Evolutionary conservation across 345 rosid genomes (phyloP).

Genomic region (Eucalyptus cloeziana): DNA sequence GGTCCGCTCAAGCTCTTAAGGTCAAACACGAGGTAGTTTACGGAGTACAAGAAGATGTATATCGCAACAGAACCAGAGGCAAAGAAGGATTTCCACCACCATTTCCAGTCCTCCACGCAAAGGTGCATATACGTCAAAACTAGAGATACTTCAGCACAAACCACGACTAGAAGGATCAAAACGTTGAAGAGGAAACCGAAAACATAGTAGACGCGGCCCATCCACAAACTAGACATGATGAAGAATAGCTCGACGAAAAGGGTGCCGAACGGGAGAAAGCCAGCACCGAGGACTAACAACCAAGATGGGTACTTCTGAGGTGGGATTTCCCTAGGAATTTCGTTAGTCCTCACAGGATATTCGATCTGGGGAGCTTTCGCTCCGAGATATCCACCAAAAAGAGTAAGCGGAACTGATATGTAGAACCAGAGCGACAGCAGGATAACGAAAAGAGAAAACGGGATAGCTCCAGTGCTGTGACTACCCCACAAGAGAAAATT

Average conservation of each 20-base stretch:
- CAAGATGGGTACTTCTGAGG: constrained; percentile 11
- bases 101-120: constrained; percentile 15
- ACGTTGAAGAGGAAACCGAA: constrained; percentile 10
- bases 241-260: constrained; percentile 9
- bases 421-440: constrained; percentile 11
- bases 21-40: constrained; percentile 11
- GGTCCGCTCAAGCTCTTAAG: constrained; percentile 13
- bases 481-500: constrained; percentile 9
- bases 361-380: constrained; percentile 11
- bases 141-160: constrained; percentile 14
- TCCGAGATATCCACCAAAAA: constrained; percentile 9
- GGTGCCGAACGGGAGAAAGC: constrained; percentile 7
- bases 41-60: constrained; percentile 8
- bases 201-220: constrained; percentile 13
- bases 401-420: constrained; percentile 13
- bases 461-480: constrained; percentile 10
- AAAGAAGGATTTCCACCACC: constrained; percentile 18
- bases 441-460: constrained; percentile 8
- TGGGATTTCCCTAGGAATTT: constrained; percentile 9
- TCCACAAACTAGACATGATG: constrained; percentile 13
- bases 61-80: constrained; percentile 12
- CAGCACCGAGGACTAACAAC: constrained; percentile 1
- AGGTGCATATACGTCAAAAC: constrained; percentile 13
- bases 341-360: constrained; percentile 8
- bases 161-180: constrained; percentile 6